Base-by-base conservation (phyloP, 768 basidiomycete species). In the Hemileccinum impolitum region DNA sequence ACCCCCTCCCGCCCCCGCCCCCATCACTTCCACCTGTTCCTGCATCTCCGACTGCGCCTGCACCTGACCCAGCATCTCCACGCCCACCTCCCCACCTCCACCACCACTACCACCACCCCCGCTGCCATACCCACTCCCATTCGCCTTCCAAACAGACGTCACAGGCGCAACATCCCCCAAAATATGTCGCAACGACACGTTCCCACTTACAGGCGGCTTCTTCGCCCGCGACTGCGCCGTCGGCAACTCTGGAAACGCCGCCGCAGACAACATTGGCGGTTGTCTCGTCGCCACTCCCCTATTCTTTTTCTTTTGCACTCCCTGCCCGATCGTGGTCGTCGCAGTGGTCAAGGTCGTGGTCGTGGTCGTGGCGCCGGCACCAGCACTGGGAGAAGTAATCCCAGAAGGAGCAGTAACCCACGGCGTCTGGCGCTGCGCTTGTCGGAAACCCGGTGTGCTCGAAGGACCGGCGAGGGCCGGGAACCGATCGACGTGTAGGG, bases 241-340 rank as follows among this genome's bases (percentile, higher is more conserved):
- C 0, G 87, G 87, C 8, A 93, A 68, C 53, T 81, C 82, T 0
- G 90, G 90, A 69, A 93, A 93, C 34, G 81, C 72, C 0, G 78
- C 52, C 36, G 66, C 72, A 6, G 79, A 82, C 42, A 85, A 67
- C 49, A 72, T 69, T 10, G 83, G 67, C 4, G 62, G 79, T 6
- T 21, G 45, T 4, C 21, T 26, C 41, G 7, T n/a, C 36, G 3
- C 15, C 12, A 21, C 12, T 0, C 7, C 45, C 39, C 57, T 50
- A 12, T 23, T 38, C 31, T 41, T 50, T 21, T 62, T 62, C 39
- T 52, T 57, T 9, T 58, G 37, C 5, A 58, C n/a, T n/a, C n/a
- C 39, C 9, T 19, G 28, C 11, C 28, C 28, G 11, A 8, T 30
- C 28, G n/a, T n/a, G n/a, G n/a, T n/a, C n/a, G n/a, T n/a, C n/a